Evolutionary conservation across 1,284 basidiomycete species (phyloP).

Genomic region (Erythrobasidium hasegawianum): DNA sequence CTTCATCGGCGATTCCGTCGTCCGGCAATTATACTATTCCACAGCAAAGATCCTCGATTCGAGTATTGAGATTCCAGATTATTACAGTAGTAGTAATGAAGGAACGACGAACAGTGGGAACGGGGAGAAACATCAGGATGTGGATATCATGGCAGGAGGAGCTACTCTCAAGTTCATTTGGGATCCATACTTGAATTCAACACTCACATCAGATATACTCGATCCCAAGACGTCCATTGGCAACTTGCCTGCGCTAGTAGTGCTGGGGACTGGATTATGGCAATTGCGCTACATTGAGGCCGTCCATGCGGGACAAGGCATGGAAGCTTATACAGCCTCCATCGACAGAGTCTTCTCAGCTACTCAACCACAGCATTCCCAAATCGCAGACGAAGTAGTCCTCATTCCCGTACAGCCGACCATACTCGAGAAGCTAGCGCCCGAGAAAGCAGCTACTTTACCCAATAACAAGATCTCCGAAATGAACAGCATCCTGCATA

Average conservation of each 20-base stretch:
- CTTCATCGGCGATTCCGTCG: conserved; percentile 82
- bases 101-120: not conserved
- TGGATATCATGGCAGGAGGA: conserved; percentile 46
- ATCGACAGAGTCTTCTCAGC: conserved; percentile 62
- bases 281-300: conserved; percentile 65
- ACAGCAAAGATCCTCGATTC: conserved; percentile 61
- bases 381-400: conserved; percentile 65
- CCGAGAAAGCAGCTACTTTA: conserved; percentile 64
- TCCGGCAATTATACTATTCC: conserved; percentile 72
- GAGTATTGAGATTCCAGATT: conserved; percentile 56
- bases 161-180: conserved; percentile 53
- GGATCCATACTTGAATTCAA: conserved; percentile 64
- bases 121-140: conserved; percentile 12
- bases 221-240: conserved; percentile 25
- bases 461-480: conserved; percentile 71
- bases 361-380: conserved; percentile 50
- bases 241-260: conserved; percentile 61
- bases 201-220: conserved; percentile 54
- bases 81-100: conserved; percentile 55
- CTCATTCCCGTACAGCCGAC: conserved; percentile 72
- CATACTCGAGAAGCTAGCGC: conserved; percentile 59
- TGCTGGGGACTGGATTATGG: conserved; percentile 81
- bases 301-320: conserved; percentile 58
- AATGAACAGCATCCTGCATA: conserved; percentile 75
- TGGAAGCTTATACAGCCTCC: conserved; percentile 68